Percentiles rank a stretch among this genome's conserved stretches.
Conservation (phyloP, 352 stramenopile species). For the Phytophthora litchii region DNA sequence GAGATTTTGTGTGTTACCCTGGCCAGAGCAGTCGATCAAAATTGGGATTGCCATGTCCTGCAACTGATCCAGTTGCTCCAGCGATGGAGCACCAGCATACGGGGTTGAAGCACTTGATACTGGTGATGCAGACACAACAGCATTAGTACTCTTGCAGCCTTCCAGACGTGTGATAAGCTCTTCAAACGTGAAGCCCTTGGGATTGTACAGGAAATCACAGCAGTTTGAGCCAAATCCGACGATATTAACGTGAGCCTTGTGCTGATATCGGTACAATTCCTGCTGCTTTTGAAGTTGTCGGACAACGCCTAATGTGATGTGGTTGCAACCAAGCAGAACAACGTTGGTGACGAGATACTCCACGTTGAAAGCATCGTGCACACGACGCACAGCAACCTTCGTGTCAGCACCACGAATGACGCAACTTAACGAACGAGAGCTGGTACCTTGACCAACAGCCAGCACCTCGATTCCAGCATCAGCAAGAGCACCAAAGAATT, state of each 20-base stretch:
- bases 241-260: constrained; percentile 71
- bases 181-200: constrained; percentile 56
- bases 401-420: constrained; percentile 73
- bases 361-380: constrained; percentile 85
- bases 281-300: constrained; percentile 66
- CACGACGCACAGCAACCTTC: constrained; percentile 75
- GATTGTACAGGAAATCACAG: constrained; percentile 61
- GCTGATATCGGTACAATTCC: constrained; percentile 65
- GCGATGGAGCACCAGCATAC: constrained; percentile 50
- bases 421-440: constrained; percentile 78
- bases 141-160: constrained; percentile 42
- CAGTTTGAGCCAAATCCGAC: constrained; percentile 76
- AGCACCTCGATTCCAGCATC: constrained; percentile 74
- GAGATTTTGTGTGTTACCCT: constrained; percentile 53
- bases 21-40: constrained; percentile 74
- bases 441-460: constrained; percentile 78
- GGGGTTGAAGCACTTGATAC: constrained; percentile 4
- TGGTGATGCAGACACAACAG: constrained; percentile 33
- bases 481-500: constrained; percentile 79
- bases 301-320: constrained; percentile 69
- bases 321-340: constrained; percentile 74
- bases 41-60: constrained; percentile 79
- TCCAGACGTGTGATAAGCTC: constrained; percentile 50
- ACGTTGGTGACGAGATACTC: constrained; percentile 77
- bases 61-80: constrained; percentile 58